Conservation (phyloP, 2,329 filamentous ascomycete genomes). For the Cryphonectria carpinicola region DNA sequence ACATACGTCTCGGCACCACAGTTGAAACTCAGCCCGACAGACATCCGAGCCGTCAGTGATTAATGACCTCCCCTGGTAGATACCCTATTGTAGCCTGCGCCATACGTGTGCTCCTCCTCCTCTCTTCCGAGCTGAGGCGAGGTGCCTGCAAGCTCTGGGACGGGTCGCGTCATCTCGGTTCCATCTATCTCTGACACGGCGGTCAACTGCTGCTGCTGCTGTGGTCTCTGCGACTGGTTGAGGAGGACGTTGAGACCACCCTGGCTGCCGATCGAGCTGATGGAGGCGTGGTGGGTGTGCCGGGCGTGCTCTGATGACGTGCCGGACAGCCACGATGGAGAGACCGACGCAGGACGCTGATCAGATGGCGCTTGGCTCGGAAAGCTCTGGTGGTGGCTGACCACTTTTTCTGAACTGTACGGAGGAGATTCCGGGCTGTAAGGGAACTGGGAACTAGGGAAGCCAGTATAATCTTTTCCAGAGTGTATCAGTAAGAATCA, state of each 20-base stretch:
- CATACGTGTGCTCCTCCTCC: background rate
- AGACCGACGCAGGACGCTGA: constrained; percentile 14
- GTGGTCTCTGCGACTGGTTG: background rate
- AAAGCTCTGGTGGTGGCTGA: background rate
- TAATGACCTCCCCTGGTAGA: background rate
- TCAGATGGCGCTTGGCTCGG: constrained; percentile 1
- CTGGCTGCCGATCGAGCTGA: constrained; percentile 19
- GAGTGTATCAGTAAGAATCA: background rate
- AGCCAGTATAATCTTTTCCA: constrained; percentile 7
- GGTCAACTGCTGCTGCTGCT: constrained; percentile 7
- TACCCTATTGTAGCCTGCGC: constrained; percentile 15
- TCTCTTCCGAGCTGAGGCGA: background rate
- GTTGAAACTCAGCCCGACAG: background rate
- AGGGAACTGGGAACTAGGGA: constrained; percentile 1
- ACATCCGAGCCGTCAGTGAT: background rate
- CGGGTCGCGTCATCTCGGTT: background rate
- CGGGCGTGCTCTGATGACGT: background rate
- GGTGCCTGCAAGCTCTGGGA: constrained; percentile 23
- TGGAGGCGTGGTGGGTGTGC: constrained; percentile 6
- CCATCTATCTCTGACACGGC: constrained; percentile 24
- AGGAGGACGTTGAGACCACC: constrained; percentile 5
- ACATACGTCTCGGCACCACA: background rate
- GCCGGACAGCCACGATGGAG: constrained; percentile 21
- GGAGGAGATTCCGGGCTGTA: background rate
- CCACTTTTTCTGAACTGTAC: constrained; percentile 11